phyloP scores from a whole-genome alignment of 2,329 filamentous ascomycete genomes.

The Rhynchosporium secalis region DNA sequence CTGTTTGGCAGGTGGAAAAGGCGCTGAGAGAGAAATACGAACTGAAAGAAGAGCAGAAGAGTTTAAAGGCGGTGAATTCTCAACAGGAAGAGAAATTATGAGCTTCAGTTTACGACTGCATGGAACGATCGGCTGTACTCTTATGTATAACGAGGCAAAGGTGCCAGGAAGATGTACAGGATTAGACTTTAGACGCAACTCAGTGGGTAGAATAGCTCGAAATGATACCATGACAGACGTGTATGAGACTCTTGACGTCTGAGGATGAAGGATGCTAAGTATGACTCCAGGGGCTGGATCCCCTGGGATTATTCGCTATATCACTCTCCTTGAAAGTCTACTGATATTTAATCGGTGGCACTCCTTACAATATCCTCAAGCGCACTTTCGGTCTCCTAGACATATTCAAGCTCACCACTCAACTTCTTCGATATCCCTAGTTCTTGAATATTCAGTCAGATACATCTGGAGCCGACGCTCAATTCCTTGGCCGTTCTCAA shows the following conservation, averaged over 20 bases:
- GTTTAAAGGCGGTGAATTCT: slow-evolving; percentile 25
- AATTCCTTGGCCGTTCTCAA: background rate
- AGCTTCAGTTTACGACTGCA: slow-evolving; percentile 3
- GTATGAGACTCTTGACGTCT: background rate
- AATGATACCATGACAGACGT: background rate
- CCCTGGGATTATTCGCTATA: background rate
- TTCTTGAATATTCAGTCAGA: background rate
- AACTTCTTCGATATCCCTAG: no score
- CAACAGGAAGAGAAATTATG: slow-evolving; percentile 27
- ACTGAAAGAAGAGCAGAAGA: slow-evolving; percentile 30
- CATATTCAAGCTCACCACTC: no score
- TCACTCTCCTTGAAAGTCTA: background rate
- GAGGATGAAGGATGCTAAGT: background rate
- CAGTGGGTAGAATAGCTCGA: slow-evolving; percentile 9
- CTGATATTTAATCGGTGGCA: no score
- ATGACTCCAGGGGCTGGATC: background rate
- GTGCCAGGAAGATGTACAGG: background rate
- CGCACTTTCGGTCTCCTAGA: no score
- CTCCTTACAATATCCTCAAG: no score
- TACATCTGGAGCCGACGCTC: background rate
- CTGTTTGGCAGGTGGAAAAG: slow-evolving; percentile 70
- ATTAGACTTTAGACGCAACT: slow-evolving; percentile 19
- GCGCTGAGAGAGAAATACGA: slow-evolving; percentile 35
- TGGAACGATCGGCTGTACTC: background rate
- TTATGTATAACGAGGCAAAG: slow-evolving; percentile 7